phyloP scores from a whole-genome alignment of 2,329 filamentous ascomycete species.

The Colletotrichum lentis region DNA sequence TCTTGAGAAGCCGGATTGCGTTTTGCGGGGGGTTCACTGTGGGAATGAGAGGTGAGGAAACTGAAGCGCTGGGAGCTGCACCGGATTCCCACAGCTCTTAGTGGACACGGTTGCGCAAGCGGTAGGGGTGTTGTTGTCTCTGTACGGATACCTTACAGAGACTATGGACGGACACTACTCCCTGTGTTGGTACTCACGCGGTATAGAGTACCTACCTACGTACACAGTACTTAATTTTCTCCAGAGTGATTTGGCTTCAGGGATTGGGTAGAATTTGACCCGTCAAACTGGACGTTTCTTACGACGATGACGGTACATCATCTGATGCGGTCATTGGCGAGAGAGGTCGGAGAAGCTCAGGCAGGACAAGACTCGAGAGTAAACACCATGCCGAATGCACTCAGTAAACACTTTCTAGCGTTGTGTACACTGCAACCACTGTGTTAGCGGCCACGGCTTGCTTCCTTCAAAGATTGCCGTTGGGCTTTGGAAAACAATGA shows the following conservation, averaged over 20 bases:
- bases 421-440: neutral
- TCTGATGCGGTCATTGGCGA: neutral
- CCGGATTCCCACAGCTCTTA: constrained; percentile 5
- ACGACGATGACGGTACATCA: constrained; percentile 7
- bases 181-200: no score
- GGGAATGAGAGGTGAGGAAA: constrained; percentile 11
- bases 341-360: neutral
- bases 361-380: neutral
- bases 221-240: no score
- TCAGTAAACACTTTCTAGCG: neutral
- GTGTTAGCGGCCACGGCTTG: neutral
- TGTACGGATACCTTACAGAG: no score
- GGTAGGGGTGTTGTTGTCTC: neutral
- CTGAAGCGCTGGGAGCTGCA: constrained; percentile 9
- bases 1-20: constrained; percentile 3
- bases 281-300: neutral
- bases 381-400: neutral
- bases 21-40: constrained; percentile 18
- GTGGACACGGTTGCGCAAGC: constrained; percentile 35
- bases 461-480: neutral
- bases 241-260: neutral
- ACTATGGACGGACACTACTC: no score
- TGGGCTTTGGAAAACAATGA: neutral
- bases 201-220: neutral
- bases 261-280: constrained; percentile 14